phyloP scores from a whole-genome alignment of 306 rosid genomes.

The Comarum palustre region DNA sequence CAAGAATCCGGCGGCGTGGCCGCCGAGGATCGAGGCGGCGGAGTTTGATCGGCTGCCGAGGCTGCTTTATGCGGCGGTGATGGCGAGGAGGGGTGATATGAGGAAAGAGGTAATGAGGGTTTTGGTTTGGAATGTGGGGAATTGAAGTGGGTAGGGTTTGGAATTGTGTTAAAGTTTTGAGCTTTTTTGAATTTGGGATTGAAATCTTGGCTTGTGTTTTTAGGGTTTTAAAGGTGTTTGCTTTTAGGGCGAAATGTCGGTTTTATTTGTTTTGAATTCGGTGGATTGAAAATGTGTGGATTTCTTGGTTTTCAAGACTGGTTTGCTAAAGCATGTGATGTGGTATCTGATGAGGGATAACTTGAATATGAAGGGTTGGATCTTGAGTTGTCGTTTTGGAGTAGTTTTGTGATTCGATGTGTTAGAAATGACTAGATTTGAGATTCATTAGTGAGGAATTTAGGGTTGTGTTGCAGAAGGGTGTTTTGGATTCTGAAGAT shows the following conservation, averaged over 20 bases:
- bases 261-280: conserved; percentile 8
- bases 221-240: background rate
- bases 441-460: background rate
- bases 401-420: background rate
- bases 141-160: background rate
- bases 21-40: conserved; percentile 86
- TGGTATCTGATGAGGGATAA: background rate
- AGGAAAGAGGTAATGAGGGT: conserved; percentile 51
- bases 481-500: background rate
- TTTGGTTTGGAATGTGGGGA: background rate
- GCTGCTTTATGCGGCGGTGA: conserved; percentile 78
- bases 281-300: background rate
- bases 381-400: background rate
- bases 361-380: conserved; percentile 16
- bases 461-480: background rate
- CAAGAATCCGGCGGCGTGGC: conserved; percentile 84
- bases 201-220: no score
- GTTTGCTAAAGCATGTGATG: conserved; percentile 1
- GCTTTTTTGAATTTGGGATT: no score
- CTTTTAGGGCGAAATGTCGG: background rate
- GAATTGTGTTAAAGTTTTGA: background rate
- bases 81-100: conserved; percentile 65
- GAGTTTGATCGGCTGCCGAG: conserved; percentile 95
- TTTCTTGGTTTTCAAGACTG: conserved; percentile 10
- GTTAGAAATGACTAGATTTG: background rate